These are phyloP conservation scores for Cicer chorassanicum DNA, from an alignment of 306 rosid species.

Conservation along the genomic window DNA sequence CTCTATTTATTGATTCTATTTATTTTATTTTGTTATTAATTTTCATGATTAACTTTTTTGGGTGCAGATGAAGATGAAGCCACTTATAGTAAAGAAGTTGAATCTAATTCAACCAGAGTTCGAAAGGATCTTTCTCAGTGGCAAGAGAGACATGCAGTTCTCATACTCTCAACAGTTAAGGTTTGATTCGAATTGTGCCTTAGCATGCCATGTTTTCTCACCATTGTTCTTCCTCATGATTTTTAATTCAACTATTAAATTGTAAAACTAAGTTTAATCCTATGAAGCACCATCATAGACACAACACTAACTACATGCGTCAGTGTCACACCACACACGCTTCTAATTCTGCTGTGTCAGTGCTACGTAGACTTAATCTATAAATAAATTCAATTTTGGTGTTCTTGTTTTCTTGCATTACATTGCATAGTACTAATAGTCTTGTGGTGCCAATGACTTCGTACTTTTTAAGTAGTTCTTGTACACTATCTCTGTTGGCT, in stretches of 20 bases:
- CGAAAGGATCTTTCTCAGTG: slow-evolving; percentile 77
- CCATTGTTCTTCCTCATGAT: slow-evolving; percentile 13
- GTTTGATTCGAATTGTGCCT: slow-evolving; percentile 48
- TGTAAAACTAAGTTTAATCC: slow-evolving; percentile 7
- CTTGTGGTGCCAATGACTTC: neutral
- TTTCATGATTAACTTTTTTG: neutral
- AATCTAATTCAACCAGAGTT: slow-evolving; percentile 52
- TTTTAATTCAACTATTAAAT: slow-evolving; percentile 20
- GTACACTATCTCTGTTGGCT: slow-evolving; percentile 12
- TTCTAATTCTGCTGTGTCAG: too few species aligned
- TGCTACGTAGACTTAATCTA: neutral
- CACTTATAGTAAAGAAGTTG: slow-evolving; percentile 43
- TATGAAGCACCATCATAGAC: too few species aligned
- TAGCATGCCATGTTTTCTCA: slow-evolving; percentile 4
- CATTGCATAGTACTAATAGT: neutral
- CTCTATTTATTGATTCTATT: slow-evolving; percentile 7
- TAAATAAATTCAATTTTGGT: neutral
- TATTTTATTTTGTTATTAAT: neutral
- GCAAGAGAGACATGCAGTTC: slow-evolving; percentile 86
- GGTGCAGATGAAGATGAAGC: slow-evolving; percentile 60
- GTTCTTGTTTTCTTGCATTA: neutral
- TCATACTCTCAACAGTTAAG: slow-evolving; percentile 83
- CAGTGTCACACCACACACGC: too few species aligned
- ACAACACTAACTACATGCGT: too few species aligned
- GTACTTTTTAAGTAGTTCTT: neutral